phyloP scores from a whole-genome alignment of 257 asterid species.

The Lycium barbarum region DNA sequence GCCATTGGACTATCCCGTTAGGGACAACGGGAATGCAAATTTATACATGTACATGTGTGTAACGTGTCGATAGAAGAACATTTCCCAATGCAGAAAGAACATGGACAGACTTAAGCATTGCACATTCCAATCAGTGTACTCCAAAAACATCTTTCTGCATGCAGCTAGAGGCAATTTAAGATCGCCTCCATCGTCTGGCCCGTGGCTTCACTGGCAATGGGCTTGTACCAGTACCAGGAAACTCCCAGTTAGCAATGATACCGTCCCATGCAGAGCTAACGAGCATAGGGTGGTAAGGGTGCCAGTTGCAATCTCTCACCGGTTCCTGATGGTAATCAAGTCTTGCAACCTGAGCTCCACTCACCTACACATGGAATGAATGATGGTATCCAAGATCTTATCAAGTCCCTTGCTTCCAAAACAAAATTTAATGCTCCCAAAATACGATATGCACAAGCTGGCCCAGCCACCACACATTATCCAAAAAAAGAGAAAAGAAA shows the following conservation, averaged over 20 bases:
- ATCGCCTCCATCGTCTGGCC: conserved; percentile 49
- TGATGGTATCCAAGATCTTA: neutral
- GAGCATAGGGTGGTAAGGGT: conserved; percentile 80
- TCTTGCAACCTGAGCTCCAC: conserved; percentile 64
- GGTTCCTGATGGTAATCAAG: conserved; percentile 81
- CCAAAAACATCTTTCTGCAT: neutral
- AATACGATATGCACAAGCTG: neutral
- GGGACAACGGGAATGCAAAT: neutral
- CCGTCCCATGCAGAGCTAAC: conserved; percentile 96
- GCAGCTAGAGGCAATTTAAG: neutral
- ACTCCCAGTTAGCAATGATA: conserved; percentile 79
- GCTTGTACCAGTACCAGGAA: conserved; percentile 56
- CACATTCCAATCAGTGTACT: neutral
- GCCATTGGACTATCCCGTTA: neutral
- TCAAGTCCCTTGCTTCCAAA: neutral
- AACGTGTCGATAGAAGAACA: neutral
- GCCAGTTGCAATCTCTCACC: conserved; percentile 95
- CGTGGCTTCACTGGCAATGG: conserved; percentile 37
- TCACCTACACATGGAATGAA: conserved; percentile 51
- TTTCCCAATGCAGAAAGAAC: neutral
- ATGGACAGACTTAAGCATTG: conserved; percentile 4
- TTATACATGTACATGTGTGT: neutral
- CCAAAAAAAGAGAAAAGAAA: neutral
- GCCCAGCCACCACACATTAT: neutral
- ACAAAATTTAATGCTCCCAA: neutral